A percentile compares a stretch with the other conserved stretches of the same genome.
Evolutionary conservation across 2,329 filamentous ascomycete genomes (phyloP).

Genomic region (Pseudogymnoascus sp.): DNA sequence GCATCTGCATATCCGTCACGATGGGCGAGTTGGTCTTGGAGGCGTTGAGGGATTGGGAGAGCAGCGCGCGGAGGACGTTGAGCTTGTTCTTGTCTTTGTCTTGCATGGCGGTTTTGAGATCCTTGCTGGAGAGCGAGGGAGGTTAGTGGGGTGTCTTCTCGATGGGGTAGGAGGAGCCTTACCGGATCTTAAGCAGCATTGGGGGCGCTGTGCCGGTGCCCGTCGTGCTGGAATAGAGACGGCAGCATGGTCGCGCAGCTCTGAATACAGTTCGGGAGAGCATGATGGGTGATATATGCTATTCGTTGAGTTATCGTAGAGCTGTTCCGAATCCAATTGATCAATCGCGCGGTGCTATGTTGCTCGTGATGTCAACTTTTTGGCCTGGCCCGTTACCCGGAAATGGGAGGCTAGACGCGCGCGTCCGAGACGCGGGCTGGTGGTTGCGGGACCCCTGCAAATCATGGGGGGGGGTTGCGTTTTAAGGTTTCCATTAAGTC

Average conservation of each 20-base stretch:
- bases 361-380: constrained; percentile 1
- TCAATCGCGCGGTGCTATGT: not conserved
- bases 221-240: constrained; percentile 18
- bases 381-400: not conserved
- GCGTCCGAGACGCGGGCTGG: constrained; percentile 4
- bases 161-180: too few relatives aligned
- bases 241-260: constrained; percentile 2
- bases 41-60: constrained; percentile 66
- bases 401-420: not conserved
- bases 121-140: constrained; percentile 28
- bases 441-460: not conserved
- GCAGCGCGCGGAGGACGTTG: constrained; percentile 59
- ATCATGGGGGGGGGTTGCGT: not conserved
- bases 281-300: not conserved
- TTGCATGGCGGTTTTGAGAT: constrained; percentile 61
- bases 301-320: not conserved
- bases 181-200: constrained; percentile 32
- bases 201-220: constrained; percentile 23
- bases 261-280: not conserved
- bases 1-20: constrained; percentile 61
- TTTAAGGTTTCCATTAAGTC: constrained; percentile 6
- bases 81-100: constrained; percentile 59
- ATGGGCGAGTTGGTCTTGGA: constrained; percentile 68
- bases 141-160: not conserved
- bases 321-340: not conserved